Conservation (phyloP, 192 early-diverging fungal species). For the Borealophlyctis nickersoniae region DNA sequence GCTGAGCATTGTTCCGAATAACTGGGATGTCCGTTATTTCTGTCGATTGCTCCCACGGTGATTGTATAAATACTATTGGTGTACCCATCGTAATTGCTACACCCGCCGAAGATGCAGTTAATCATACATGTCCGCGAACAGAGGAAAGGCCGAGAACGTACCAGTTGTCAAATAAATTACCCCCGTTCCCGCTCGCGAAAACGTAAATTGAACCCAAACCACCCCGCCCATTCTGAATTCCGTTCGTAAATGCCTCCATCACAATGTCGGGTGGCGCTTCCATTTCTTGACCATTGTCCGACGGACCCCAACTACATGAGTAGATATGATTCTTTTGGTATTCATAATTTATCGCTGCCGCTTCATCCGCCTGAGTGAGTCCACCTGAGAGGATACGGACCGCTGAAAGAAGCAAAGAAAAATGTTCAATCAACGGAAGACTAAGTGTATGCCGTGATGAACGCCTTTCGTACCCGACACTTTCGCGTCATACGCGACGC, state of each 20-base stretch:
- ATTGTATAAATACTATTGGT: conserved; percentile 95
- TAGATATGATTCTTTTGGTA: conserved; percentile 91
- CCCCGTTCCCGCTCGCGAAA: conserved; percentile 94
- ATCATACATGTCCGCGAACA: conserved; percentile 5
- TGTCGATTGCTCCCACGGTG: conserved; percentile 85
- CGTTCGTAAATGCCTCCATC: conserved; percentile 81
- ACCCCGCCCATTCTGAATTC: conserved; percentile 75
- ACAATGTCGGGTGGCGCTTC: conserved; percentile 82
- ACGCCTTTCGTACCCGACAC: conserved; percentile 63
- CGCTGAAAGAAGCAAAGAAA: conserved; percentile 31
- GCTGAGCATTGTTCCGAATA: conserved; percentile 90
- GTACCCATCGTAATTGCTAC: conserved; percentile 89
- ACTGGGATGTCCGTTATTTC: conserved; percentile 68
- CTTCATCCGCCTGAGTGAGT: conserved; percentile 92
- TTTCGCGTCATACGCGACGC: conserved; percentile 83
- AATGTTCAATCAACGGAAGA: not conserved
- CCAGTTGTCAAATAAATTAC: conserved; percentile 77
- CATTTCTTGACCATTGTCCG: conserved; percentile 79
- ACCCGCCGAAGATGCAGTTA: not conserved
- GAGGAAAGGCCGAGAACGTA: conserved; percentile 19
- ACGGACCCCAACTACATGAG: conserved; percentile 94
- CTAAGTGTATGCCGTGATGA: not conserved
- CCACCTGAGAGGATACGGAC: conserved; percentile 85
- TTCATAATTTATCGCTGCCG: conserved; percentile 82
- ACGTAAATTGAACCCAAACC: conserved; percentile 89